Evolutionary conservation across 495 filamentous ascomycete genomes (phyloP), one percentile per base, ranked within the genome.

Genomic region (Parmelia sp.): DNA sequence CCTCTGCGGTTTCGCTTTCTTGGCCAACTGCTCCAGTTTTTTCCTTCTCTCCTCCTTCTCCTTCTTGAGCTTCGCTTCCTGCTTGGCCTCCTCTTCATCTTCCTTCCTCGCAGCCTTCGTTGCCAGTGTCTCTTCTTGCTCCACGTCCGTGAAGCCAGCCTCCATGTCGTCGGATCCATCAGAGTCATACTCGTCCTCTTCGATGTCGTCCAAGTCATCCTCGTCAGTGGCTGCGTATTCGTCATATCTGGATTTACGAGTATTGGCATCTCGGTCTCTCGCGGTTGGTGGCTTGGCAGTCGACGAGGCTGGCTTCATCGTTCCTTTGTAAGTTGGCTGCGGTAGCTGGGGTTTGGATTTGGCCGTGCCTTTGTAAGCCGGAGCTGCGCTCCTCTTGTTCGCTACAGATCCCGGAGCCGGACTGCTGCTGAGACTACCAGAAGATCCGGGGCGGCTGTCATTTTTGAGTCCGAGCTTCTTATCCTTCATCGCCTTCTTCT

Each of bases 151-250:
- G 29, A 81, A 74, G 17, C 82, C 84, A 62, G 82, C 86, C 71
- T 89, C 86, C 86, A 89, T 89, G 64, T 86, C 86, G 17, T 83
- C 85, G 4, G 79, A 83, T 21, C 58, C 77, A 37, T 86, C 84
- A 0, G 79, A 83, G 27, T 78, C 83, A 60, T 79, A 80, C 58
- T 83, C 81, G 51, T 86, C 79, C 57, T 86, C 80, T 27, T 78
- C 76, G 4, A 72, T 72, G 1, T 77, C 70, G 1, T 81, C 74
- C 10, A 78, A 75, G 65, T 80, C 77, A 25, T 80, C 76, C 61
- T 79, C 79, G 64, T 79, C 79, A 8, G 76, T 81, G 10, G 70
- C 79, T 27, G 80, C 73, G 66, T 80, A 80, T 72, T 81, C 78
- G 57, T 82, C 71, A 63, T 70, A 70, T 19, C 75, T 69, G 33